Base-by-base conservation (phyloP, 257 asterid species). In the Forsythia viridissima region DNA sequence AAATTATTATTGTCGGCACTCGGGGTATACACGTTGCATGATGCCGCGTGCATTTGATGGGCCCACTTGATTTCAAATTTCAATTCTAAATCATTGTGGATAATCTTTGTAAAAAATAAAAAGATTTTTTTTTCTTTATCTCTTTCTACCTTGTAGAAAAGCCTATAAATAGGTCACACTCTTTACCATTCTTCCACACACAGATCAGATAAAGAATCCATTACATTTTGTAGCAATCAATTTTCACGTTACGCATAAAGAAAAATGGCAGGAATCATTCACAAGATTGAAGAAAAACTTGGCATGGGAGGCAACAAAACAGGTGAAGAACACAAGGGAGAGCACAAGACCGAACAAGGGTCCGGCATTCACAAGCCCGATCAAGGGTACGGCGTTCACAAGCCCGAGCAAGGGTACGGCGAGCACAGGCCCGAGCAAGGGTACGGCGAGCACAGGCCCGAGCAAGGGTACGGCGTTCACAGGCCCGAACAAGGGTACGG, bases 261-360 rank as follows among this genome's bases (percentile, higher is more conserved):
- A 74, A 85, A 81, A 81, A 92, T 92, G 97, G 86, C 97, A 51
- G 93, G 97, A 70, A 86, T 92, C 77, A 84, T 92, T 46, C 89
- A 90, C 82, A 92, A 92, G 89, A 90, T 92, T 67, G 92, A 84
- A 76, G 93, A 90, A 89, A 89, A 77, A 40, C 82, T 92, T 2
- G 88, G 89, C 76, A 72, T 87, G 85, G 93, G 95, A 72, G 97
- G 92, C 66, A 72, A 87, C 76, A 92, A 90, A 76, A 92, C 87
- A 16, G 89, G 74, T 8, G 90, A 85, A 39, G 77, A 81, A 2
- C 89, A 85, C 74, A 15, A 65, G 59, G 80, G 48, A 3, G 74
- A 82, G 42, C 57, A 36, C 63, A 59, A 59, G 36, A 36, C 34
- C 4, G 68, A 59, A 59, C 68, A 59, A 36, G 69, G 69, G 16